Conservation (phyloP, 306 rosid genomes). For the Acacia confusa region DNA sequence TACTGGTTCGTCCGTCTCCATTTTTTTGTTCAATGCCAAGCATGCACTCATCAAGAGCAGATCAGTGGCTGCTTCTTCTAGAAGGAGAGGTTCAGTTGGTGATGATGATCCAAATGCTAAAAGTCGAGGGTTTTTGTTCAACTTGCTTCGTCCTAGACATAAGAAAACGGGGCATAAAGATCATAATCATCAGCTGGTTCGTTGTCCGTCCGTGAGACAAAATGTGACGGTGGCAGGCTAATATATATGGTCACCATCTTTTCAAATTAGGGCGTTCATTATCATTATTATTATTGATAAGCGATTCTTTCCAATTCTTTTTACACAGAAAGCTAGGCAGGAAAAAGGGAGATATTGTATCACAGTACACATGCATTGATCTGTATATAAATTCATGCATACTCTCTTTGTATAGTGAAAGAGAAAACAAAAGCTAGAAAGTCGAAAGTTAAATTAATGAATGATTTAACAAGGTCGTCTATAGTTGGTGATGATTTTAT, state of each 20-base stretch:
- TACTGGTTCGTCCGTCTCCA: slow-evolving; percentile 2
- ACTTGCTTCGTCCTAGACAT: slow-evolving; percentile 44
- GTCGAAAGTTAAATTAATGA: not conserved
- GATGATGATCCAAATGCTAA: slow-evolving; percentile 15
- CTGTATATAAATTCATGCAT: slow-evolving; percentile 17
- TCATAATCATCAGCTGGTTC: slow-evolving; percentile 21
- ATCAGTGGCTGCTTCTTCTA: slow-evolving; percentile 45
- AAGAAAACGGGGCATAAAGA: slow-evolving; percentile 34
- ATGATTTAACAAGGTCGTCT: not conserved
- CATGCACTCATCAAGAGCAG: slow-evolving; percentile 48
- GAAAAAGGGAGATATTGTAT: not conserved
- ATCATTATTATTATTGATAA: not conserved
- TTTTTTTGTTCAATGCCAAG: slow-evolving; percentile 31
- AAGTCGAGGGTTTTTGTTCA: slow-evolving; percentile 52
- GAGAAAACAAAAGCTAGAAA: not conserved
- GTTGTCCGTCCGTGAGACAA: slow-evolving; percentile 40
- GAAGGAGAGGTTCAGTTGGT: slow-evolving; percentile 23
- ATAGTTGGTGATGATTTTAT: slow-evolving; percentile 3
- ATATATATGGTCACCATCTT: not conserved
- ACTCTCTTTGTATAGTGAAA: not conserved
- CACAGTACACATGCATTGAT: not conserved
- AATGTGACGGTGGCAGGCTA: not conserved
- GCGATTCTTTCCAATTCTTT: not conserved
- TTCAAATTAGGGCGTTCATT: not conserved
- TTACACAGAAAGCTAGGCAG: not conserved